Evolutionary conservation across 768 basidiomycete genomes (phyloP).

Genomic region (Termitomyces bulborhizus): DNA sequence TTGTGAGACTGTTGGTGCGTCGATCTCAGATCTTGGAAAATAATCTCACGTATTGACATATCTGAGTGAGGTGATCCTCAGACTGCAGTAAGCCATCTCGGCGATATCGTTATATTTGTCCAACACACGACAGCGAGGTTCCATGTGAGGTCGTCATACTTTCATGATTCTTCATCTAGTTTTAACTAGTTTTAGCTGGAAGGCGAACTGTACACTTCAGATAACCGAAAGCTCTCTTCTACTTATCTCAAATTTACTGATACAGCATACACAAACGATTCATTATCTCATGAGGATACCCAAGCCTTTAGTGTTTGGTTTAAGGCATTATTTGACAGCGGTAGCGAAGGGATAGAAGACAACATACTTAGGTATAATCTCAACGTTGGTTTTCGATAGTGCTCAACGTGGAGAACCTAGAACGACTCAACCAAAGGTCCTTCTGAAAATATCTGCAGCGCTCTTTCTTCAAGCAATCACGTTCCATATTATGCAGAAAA

Average conservation of each 20-base stretch:
- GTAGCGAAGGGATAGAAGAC: conserved; percentile 81
- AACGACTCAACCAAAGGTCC: conserved; percentile 61
- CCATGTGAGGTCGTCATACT: conserved; percentile 35
- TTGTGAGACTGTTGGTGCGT: conserved; percentile 73
- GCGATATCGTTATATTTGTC: conserved; percentile 71
- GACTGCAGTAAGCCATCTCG: conserved; percentile 71
- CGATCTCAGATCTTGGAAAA: not conserved
- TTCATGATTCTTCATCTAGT: not conserved
- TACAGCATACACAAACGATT: conserved; percentile 31
- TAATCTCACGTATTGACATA: not conserved
- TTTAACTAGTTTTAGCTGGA: conserved; percentile 37
- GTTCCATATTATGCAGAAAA: conserved; percentile 39
- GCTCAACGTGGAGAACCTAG: conserved; percentile 25
- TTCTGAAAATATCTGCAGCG: conserved; percentile 62
- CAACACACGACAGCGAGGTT: conserved; percentile 64
- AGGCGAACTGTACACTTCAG: conserved; percentile 37
- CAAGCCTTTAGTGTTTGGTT: conserved; percentile 54
- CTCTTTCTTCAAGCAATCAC: conserved; percentile 61
- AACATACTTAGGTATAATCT: conserved; percentile 52
- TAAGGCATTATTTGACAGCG: conserved; percentile 72
- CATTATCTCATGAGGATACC: conserved; percentile 36
- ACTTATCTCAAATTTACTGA: conserved; percentile 47
- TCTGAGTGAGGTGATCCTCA: conserved; percentile 66
- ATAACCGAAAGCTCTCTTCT: conserved; percentile 39
- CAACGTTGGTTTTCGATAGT: not conserved